Base-by-base conservation (phyloP, 2,329 filamentous ascomycete species). In the Aspergillus sp. region DNA sequence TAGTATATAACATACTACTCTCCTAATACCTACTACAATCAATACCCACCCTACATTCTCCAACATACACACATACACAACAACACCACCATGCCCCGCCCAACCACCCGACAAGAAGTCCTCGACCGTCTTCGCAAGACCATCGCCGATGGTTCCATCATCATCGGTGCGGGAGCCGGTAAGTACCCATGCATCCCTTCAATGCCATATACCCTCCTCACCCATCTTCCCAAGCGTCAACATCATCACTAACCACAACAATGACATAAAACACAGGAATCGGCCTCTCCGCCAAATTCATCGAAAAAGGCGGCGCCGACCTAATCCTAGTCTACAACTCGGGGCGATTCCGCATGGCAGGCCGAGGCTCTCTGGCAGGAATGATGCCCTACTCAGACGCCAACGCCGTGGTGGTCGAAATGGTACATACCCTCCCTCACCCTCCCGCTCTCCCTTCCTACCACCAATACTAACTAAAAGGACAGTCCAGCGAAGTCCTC, bases 281-380 rank as follows among this genome's bases (percentile, higher is more conserved):
- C 60, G 89, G 89, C 0, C 81, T 91, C 3, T 88, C 87, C 2
- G 88, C 89, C 61, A 91, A 91, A 67, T 89, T 84, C 68, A 84
- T 90, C 64, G 89, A 91, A 72, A 81, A 82, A 49, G 89, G 88
- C 39, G 87, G 88, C 62, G 86, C 84, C 13, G 88, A 91, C 67
- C 77, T 91, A 45, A 89, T 91, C 69, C 86, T 90, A 63, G 83
- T 91, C 67, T 91, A 91, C 79, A 91, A 91, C 73, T 88, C 85
- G 39, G 89, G 89, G 0, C 83, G 88, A 4, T 91, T 88, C 71
- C 85, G 89, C 9, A 91, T 91, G 89, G 88, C 88, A 0, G 89
- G 89, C 0, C 80, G 86, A 45, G 89, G 89, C 0, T 90, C 87
- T 0, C 74, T 91, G 10, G 88, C 89, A 0, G 89, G 89, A 0